phyloP scores from a whole-genome alignment of 1,139 yeast species.

The Petasospora rhodanensis region DNA sequence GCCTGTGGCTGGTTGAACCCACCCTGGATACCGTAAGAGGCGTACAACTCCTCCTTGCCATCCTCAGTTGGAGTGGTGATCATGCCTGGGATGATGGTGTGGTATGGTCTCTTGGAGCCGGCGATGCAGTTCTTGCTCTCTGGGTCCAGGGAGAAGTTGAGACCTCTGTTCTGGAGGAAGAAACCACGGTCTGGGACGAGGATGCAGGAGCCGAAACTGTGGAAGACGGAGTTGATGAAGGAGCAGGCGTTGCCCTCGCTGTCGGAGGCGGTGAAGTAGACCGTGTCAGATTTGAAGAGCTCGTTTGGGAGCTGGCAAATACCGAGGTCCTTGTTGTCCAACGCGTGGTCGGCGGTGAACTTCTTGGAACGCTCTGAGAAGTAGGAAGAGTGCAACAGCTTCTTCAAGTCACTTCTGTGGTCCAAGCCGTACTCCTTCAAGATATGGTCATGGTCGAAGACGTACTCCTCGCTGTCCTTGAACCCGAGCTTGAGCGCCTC shows the following conservation, averaged over 20 bases:
- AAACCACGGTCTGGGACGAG: constrained; percentile 64
- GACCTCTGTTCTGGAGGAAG: constrained; percentile 71
- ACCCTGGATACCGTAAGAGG: constrained; percentile 82
- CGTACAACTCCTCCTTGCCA: constrained; percentile 45
- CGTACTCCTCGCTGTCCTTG: constrained; percentile 72
- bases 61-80: constrained; percentile 43
- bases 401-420: constrained; percentile 13
- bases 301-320: constrained; percentile 58
- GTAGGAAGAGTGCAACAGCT: constrained; percentile 38
- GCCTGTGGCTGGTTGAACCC: constrained; percentile 88
- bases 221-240: constrained; percentile 72
- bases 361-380: constrained; percentile 46
- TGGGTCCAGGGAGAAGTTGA: constrained; percentile 61
- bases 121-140: constrained; percentile 58
- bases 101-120: constrained; percentile 75
- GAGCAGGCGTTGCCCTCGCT: constrained; percentile 77
- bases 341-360: constrained; percentile 37
- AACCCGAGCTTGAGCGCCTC: constrained; percentile 73
- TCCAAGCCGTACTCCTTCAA: constrained; percentile 15
- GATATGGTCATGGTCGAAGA: constrained; percentile 49
- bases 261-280: constrained; percentile 69
- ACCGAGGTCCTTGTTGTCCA: constrained; percentile 40
- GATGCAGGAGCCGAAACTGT: constrained; percentile 69
- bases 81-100: constrained; percentile 83
- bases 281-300: constrained; percentile 67